Base-by-base conservation (phyloP, 495 filamentous ascomycete species). In the Talaromyces liani region DNA sequence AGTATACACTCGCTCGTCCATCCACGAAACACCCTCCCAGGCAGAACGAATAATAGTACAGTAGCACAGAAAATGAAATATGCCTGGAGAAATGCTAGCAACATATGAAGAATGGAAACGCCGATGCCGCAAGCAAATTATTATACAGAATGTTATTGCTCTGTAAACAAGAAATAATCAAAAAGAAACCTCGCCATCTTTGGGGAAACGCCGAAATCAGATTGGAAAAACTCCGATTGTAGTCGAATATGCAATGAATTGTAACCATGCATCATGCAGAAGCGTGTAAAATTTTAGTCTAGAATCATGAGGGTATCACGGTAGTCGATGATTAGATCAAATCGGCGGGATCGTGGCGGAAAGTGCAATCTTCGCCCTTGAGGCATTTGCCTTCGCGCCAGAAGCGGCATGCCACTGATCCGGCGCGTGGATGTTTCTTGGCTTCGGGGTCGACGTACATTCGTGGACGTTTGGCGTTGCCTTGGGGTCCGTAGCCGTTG, bases 321-420 rank as follows among this genome's bases (percentile, higher is more conserved):
- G n/a, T 18, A 49, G 45, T 9, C 45, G 18, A 49, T 14, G 14
- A 49, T 51, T 27, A 64, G 41, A 33, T 25, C 56, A 59, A 60
- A 60, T 63, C 64, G 20, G 61, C 31, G 36, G 72, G 67, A 64
- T 81, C 79, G 24, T 97, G 92, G 53, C 89, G 80, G 75, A 86
- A 97, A 1, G 90, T 94, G 72, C 92, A 97, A 36, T 88, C 87
- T 18, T 89, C 88, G 4, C 92, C 92, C 73, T 96, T 94, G 18
- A 81, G 79, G 74, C 92, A 97, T 71, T 87, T 87, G 16, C 91
- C 91, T 63, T 89, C 82, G 6, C 82, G 77, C 80, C 82, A 97
- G 74, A 91, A 96, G 57, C 81, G 84, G 75, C 92, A 97, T 16
- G 89, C 81, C 58, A 82, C 77, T 33, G 74, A 65, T 58, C 75